Evolutionary conservation across 495 filamentous ascomycete species (phyloP), one percentile per base, ranked within the genome.

Genomic region (Penicillium turbatum): DNA sequence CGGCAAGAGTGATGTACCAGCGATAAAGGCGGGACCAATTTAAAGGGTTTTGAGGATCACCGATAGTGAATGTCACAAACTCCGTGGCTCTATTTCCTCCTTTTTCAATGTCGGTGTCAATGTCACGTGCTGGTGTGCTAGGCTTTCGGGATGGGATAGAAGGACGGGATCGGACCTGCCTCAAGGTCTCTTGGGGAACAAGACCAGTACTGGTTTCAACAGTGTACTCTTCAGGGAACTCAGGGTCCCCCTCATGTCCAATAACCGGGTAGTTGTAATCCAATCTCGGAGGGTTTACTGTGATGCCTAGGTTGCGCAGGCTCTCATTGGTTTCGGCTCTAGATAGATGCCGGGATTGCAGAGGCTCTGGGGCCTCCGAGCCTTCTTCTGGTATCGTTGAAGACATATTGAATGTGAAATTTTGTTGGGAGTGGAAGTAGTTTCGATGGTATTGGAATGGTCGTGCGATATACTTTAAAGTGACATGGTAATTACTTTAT

Each of bases 1-100:
- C 72, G 27, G 81, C 68, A 12, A 75, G 48, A 0, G 82, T 85
- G 11, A 81, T 77, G 11, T 75, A 72, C 85, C 85, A 88, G 62
- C 84, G 84, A 27, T 73, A 69, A 9, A 27, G 10, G 0, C 60
- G 62, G 0, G 71, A 62, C 81, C 81, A 84, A 48, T 83, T 79
- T 37, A 73, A 66, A 0, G 81, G 81, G 40, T 83, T 76, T 31
- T 70, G 70, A 2, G 71, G 67, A 47, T 84, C 81, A n/a, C 67
- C 63, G 48, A 64, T 62, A 0, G 56, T 69, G 38, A 71, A 71
- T 1, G 68, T 71, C 0, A 69, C 65, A n/a, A 65, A 71, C 21
- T 71, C 63, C 0, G 46, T 40, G 1, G 43, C n/a, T n/a, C n/a
- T n/a, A n/a, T 59, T 56, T 7, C 48, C 16, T 8, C 54, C 62